Evolutionary conservation across 2,329 filamentous ascomycete genomes (phyloP), one percentile per base, ranked within the genome.

Genomic region (Cyphellophora attinorum): DNA sequence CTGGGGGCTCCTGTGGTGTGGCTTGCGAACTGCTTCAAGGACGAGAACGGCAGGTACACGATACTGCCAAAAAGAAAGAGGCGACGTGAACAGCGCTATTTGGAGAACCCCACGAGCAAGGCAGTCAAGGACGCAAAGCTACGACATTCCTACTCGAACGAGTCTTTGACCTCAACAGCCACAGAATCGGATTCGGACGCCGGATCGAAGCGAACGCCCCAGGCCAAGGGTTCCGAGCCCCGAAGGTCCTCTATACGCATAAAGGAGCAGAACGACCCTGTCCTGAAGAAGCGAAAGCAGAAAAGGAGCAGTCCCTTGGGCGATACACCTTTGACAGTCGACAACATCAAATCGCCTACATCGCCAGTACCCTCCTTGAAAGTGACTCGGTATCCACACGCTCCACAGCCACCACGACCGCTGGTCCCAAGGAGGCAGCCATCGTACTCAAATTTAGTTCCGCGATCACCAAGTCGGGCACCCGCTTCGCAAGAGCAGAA

Each of bases 291-390:
- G 71, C 77, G 39, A 73, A 68, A 11, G 23, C 78, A 42, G 52
- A 61, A 31, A 19, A 29, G 19, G 14, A 34, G 34, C 18, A 43
- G 45, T 21, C 42, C 45, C 4, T 31, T 49, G 16, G 36, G 36
- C 13, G 46, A 56, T 73, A 51, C 33, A n/a, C 57, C 79, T 39
- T 67, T 85, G 39, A 78, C 85, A 5, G 67, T 75, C 28, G 81
- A 85, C 32, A 84, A 85, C 39, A 70, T 98, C 42, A 98, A 98
- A 58, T 96, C 91, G 11, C 91, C 91, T 3, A 93, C 85, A 3
- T 93, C 88, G 17, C 82, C 86, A 34, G 72, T 78, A 16, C 74
- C 78, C 11, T 65, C 69, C 32, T 63, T 67, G 44, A 77, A 72
- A 51, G 66, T 94, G 50, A 93, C 85, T 16, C 86, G 80, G 59